Conservation (phyloP, 306 rosid genomes). For the Quercus wislizeni region DNA sequence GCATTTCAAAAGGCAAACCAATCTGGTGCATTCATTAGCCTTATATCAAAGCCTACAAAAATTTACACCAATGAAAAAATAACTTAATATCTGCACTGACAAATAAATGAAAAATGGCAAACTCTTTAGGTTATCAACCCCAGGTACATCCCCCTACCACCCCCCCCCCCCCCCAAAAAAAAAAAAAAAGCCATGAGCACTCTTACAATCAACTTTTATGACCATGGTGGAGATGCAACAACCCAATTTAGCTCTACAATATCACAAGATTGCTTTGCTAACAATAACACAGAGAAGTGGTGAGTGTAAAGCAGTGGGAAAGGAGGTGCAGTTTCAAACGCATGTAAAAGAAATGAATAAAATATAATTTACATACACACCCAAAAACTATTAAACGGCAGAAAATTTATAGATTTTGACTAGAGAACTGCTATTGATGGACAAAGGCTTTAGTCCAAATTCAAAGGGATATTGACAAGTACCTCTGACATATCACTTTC, state of each 20-base stretch:
- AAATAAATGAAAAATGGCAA: background rate
- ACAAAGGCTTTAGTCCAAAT: background rate
- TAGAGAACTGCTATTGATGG: background rate
- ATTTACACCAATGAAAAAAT: background rate
- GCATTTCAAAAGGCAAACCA: background rate
- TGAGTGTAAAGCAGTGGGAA: background rate
- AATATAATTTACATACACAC: background rate
- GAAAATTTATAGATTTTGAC: background rate
- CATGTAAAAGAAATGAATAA: background rate
- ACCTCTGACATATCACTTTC: slow-evolving; percentile 96
- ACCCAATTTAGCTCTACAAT: background rate
- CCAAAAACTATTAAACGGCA: background rate
- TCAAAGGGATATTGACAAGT: slow-evolving; percentile 25
- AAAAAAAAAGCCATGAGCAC: background rate
- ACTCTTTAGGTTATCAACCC: background rate
- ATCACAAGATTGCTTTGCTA: background rate
- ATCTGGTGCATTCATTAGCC: background rate
- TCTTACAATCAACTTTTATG: background rate
- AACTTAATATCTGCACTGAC: background rate
- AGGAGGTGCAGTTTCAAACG: background rate
- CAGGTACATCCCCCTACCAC: too few species aligned
- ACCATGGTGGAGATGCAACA: background rate
- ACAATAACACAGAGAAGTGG: background rate
- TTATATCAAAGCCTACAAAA: background rate
- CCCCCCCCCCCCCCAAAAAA: too few species aligned